Evolutionary conservation across 805 yeast genomes (phyloP), one percentile per base, ranked within the genome.

Genomic region (Wickerhamomyces strasburgensis): DNA sequence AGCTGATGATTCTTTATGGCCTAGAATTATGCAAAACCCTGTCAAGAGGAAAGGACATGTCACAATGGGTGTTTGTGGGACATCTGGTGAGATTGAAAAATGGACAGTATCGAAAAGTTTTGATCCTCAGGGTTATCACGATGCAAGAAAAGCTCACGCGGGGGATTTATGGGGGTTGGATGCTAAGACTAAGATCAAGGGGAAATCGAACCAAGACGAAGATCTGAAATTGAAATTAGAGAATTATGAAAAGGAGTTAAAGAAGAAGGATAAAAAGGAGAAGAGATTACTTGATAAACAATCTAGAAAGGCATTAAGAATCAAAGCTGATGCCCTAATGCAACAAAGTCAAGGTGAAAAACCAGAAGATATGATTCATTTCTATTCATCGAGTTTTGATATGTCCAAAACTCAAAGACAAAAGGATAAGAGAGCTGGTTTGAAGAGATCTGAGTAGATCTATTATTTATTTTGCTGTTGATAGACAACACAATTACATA

Each of bases 121-220:
- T 37, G 84, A 86, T 5, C 76, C 77, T 43, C 82, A 76, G 43
- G 76, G 68, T 3, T 93, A 86, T 49, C 94, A 85, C 53, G 98
- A 93, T 64, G 96, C 96, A 0, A 70, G 97, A 38, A 90, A 93
- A 57, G 75, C 86, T 0, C 60, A 60, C n/a, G 73, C 75, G 54
- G 96, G 96, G 16, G 98, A 93, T 56, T 61, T 80, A 35, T 93
- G 98, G 98, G 80, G 84, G 0, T 58, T 79, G 27, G 84, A 72
- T 25, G 79, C 79, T 3, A 83, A 82, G 55, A 66, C 75, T 3
- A 70, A 67, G 19, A 48, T 62, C 3, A 55, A 56, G 32, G 64
- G 67, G 4, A 58, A 53, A 29, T 60, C 62, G 28, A 64, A 62
- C 38, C 59, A 56, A 27, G 51, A 52, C 45, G 14, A 57, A 47